These are phyloP conservation scores for Paulownia fortunei DNA, from an alignment of 257 asterid species.

Conservation along the genomic window DNA sequence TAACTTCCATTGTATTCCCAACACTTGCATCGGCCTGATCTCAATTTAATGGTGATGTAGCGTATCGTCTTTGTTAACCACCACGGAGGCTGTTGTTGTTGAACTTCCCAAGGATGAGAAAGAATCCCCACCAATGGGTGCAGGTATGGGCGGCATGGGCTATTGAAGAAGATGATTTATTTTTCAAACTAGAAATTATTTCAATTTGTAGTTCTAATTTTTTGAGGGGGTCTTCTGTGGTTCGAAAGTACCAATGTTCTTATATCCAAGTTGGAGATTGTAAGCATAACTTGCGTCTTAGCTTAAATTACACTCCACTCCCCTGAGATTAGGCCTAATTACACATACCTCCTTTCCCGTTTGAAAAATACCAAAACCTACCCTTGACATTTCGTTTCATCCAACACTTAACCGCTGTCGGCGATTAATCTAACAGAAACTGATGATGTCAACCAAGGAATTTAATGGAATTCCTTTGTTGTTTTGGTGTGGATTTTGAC, in stretches of 20 bases:
- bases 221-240: background rate
- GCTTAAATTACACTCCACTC: no score
- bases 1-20: background rate
- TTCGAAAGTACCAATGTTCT: background rate
- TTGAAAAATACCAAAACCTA: no score
- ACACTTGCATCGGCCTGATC: background rate
- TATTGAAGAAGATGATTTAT: constrained; percentile 8
- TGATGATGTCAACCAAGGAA: no score
- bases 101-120: constrained; percentile 52
- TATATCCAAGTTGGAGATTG: background rate
- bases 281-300: background rate
- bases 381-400: no score
- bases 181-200: background rate
- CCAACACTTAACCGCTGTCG: no score
- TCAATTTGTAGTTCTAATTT: background rate
- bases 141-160: constrained; percentile 52
- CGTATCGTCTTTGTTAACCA: constrained; percentile 54
- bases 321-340: no score
- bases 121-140: constrained; percentile 43
- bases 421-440: no score
- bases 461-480: no score
- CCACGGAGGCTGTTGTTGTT: constrained; percentile 64
- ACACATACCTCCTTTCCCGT: no score
- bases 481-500: no score
- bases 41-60: constrained; percentile 27